Percentiles rank a stretch among this genome's conserved stretches.
Conservation (phyloP, 306 rosid species). For the Vigna trinervia region DNA sequence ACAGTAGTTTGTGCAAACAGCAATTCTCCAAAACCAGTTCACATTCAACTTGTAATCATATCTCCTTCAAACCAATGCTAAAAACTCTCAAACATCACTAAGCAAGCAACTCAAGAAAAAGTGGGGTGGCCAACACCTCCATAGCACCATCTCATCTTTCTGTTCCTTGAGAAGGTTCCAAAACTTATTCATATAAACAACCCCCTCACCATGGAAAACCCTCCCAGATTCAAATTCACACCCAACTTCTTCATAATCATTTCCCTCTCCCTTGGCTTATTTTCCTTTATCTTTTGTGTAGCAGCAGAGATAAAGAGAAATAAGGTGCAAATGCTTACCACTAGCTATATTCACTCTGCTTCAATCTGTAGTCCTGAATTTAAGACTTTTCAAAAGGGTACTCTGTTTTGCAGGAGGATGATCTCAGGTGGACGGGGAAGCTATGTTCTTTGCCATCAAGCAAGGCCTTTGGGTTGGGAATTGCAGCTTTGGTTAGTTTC, state of each 20-base stretch:
- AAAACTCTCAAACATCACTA: slow-evolving; percentile 43
- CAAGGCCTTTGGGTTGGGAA: slow-evolving; percentile 67
- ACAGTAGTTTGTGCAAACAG: not conserved
- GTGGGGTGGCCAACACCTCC: slow-evolving; percentile 19
- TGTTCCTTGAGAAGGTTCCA: slow-evolving; percentile 53
- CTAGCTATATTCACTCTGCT: not conserved
- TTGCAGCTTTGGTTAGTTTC: slow-evolving; percentile 67
- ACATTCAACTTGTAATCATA: slow-evolving; percentile 37
- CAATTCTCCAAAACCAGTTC: slow-evolving; percentile 39
- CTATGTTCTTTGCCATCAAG: slow-evolving; percentile 65
- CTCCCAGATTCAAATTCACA: slow-evolving; percentile 39
- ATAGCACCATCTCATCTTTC: slow-evolving; percentile 20
- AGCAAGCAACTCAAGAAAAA: slow-evolving; percentile 22
- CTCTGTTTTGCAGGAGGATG: slow-evolving; percentile 50
- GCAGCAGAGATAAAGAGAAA: slow-evolving; percentile 66
- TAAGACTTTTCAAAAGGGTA: not conserved
- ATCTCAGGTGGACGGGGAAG: slow-evolving; percentile 63
- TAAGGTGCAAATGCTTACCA: slow-evolving; percentile 54
- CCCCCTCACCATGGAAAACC: slow-evolving; percentile 56
- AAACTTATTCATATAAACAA: slow-evolving; percentile 34
- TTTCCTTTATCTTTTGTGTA: slow-evolving; percentile 65
- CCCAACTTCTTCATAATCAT: slow-evolving; percentile 41
- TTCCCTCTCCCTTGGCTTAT: slow-evolving; percentile 60
- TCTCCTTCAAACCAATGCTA: slow-evolving; percentile 55
- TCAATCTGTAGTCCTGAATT: not conserved